Base-by-base conservation (phyloP, 179 eudicot species). In the Pouteria campechiana region DNA sequence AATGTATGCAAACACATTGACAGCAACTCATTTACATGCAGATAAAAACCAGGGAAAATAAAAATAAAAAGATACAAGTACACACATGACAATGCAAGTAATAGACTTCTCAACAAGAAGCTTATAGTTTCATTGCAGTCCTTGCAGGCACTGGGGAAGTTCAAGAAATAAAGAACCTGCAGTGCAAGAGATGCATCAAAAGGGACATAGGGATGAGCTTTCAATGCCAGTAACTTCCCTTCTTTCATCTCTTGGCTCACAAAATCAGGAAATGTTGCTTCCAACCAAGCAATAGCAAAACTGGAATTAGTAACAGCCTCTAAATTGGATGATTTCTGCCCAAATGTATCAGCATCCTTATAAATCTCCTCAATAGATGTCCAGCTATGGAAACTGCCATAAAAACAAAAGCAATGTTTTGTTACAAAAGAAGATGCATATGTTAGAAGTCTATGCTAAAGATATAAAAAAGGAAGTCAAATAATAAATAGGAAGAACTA, bases 201-300 rank as follows among this genome's bases (percentile, higher is more conserved):
- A 46, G 74, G 20, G 61, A 73, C 87, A 67, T 58, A 69, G 44
- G 90, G 78, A 46, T 69, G 90, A 45, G 98, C 86, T 73, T 72
- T 76, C 46, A 79, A 68, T 37, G 66, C 72, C 44, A 56, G 55
- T 6, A 55, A 40, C 45, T 63, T 64, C 63, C 67, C 81, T 22
- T 50, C 58, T 67, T 72, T 78, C 46, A 50, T 66, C 50, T 63
- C 65, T 52, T 68, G 71, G 37, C 43, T 69, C 41, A 37, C 55
- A 44, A 90, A 63, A 49, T 79, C 94, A 7, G 96, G 90, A 62
- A 90, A 90, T 50, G 94, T 76, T 17, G 90, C 76, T 66, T 86
- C 98, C 63, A 90, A 64, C 98, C 98, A 90, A 47, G 83, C 68
- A 49, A 90, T 79, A 32, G 96, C 98, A 55, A 68, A 46, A 40